Conservation (phyloP, 805 yeast species). For the Middelhovenomyces tepae region DNA sequence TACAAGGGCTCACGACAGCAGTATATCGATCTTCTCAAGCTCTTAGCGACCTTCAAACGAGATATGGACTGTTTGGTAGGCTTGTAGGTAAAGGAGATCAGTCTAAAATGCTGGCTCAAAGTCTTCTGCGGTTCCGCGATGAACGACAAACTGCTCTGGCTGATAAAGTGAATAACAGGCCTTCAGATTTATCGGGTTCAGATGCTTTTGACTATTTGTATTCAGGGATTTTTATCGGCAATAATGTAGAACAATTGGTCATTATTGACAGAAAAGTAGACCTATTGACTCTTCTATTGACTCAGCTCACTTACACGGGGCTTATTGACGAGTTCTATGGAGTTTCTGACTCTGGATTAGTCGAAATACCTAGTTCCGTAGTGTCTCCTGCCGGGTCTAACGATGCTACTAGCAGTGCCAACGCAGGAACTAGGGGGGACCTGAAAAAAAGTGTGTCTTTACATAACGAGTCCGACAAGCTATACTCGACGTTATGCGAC, state of each 20-base stretch:
- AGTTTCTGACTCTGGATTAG: conserved; percentile 29
- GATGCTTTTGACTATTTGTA: conserved; percentile 20
- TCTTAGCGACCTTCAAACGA: conserved; percentile 36
- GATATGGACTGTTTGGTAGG: conserved; percentile 42
- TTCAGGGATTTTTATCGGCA: conserved; percentile 25
- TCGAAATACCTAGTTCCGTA: conserved; percentile 23
- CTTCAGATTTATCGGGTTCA: conserved; percentile 2
- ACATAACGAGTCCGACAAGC: conserved; percentile 33
- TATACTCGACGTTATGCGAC: conserved; percentile 46
- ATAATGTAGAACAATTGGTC: conserved; percentile 47
- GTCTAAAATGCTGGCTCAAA: conserved; percentile 40
- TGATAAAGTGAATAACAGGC: conserved; percentile 6
- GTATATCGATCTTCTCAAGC: conserved; percentile 42
- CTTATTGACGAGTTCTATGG: conserved; percentile 65
- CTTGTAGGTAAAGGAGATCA: conserved; percentile 52
- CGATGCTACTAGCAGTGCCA: conserved; percentile 7
- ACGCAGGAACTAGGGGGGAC: conserved; percentile 2
- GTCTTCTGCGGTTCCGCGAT: conserved; percentile 25
- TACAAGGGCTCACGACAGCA: conserved; percentile 37
- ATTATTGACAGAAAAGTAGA: conserved; percentile 76
- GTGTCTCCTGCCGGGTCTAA: conserved; percentile 12
- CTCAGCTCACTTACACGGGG: conserved; percentile 77
- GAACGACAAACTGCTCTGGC: conserved; percentile 24
- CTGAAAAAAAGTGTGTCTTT: conserved; percentile 20
- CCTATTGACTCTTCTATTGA: conserved; percentile 56